Conservation (phyloP, 176 grass and related monocot species). For the Aechmea fasciata region DNA sequence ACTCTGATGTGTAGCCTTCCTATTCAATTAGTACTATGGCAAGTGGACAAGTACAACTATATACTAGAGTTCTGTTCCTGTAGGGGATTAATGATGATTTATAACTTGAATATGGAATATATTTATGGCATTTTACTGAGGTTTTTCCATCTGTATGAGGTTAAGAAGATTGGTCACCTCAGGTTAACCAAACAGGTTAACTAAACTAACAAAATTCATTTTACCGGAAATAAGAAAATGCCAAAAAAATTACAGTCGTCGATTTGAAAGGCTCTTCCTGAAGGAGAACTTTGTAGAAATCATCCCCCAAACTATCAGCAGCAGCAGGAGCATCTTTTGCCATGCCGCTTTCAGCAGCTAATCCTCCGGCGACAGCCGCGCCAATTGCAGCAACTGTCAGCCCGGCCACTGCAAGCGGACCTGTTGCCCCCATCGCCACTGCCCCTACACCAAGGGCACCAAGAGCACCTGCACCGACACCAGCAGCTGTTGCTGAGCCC, state of each 20-base stretch:
- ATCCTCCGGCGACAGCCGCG: conserved; percentile 43
- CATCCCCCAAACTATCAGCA: conserved; percentile 44
- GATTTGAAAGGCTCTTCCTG: conserved; percentile 79
- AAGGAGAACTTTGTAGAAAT: conserved; percentile 59
- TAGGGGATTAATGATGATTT: too few relatives aligned
- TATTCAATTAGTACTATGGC: too few relatives aligned
- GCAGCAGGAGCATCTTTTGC: conserved; percentile 46
- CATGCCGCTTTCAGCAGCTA: conserved; percentile 43
- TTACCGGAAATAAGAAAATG: not conserved
- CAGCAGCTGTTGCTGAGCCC: conserved; percentile 39
- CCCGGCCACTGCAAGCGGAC: conserved; percentile 43
- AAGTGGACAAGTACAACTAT: too few relatives aligned
- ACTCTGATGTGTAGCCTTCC: too few relatives aligned
- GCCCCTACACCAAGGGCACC: conserved; percentile 32
- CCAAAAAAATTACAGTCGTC: conserved; percentile 38
- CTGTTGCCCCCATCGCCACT: conserved; percentile 37
- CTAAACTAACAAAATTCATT: too few relatives aligned
- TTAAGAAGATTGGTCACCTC: too few relatives aligned
- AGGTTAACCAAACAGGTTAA: too few relatives aligned
- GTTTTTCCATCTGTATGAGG: too few relatives aligned
- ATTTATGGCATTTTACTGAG: too few relatives aligned
- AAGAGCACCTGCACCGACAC: conserved; percentile 37
- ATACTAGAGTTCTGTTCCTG: too few relatives aligned
- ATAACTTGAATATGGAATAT: too few relatives aligned
- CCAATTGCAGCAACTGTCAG: conserved; percentile 42